phyloP scores from a whole-genome alignment of 192 early-diverging fungal genomes.

The Coemansia sp. region DNA sequence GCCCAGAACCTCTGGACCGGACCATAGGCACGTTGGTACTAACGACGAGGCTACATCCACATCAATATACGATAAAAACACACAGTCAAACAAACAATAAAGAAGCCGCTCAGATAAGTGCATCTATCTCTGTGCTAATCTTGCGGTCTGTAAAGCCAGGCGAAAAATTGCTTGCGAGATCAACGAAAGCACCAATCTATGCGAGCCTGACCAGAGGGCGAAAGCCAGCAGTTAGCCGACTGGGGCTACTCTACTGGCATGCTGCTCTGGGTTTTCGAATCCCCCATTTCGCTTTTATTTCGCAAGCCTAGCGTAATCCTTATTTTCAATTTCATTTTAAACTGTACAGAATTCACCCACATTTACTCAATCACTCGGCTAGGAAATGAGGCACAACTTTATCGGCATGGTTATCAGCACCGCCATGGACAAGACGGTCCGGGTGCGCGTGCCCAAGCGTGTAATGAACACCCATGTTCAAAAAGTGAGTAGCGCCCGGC shows the following conservation, averaged over 20 bases:
- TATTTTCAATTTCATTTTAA: background rate
- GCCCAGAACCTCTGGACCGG: background rate
- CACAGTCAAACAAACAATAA: background rate
- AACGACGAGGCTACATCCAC: constrained; percentile 17
- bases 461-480: constrained; percentile 77
- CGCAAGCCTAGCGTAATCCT: no score
- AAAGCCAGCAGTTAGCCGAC: no score
- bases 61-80: background rate
- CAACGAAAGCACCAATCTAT: no score
- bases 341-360: background rate
- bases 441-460: constrained; percentile 76
- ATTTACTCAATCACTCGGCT: background rate
- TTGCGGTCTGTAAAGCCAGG: no score
- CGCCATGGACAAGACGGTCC: constrained; percentile 85
- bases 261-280: no score
- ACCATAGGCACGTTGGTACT: constrained; percentile 26
- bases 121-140: no score
- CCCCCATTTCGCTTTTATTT: no score
- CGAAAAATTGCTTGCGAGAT: no score
- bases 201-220: no score
- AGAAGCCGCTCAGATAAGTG: no score
- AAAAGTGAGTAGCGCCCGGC: constrained; percentile 63
- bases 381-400: constrained; percentile 74
- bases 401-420: constrained; percentile 85
- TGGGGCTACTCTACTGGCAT: no score